phyloP scores from a whole-genome alignment of 1,284 basidiomycete species.

The Sutorius eximius region DNA sequence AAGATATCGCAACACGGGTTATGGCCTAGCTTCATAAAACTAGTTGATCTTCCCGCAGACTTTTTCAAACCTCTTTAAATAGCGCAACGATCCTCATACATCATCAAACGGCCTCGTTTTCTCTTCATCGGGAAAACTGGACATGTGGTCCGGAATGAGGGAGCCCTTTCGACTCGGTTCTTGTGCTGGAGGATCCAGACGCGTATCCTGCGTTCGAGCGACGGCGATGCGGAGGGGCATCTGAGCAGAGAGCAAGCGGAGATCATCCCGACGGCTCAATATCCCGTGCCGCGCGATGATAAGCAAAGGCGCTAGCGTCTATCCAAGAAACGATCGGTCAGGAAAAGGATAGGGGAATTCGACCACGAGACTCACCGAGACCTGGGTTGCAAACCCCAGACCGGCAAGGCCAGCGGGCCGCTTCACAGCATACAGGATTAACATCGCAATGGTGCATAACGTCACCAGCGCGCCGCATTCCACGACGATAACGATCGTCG shows the following conservation, averaged over 20 bases:
- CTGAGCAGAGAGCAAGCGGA: background rate
- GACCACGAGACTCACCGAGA: slow-evolving; percentile 10
- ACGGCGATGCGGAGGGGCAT: slow-evolving; percentile 19
- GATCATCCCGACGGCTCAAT: background rate
- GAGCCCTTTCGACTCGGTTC: background rate
- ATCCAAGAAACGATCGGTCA: background rate
- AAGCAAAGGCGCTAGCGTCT: slow-evolving; percentile 25
- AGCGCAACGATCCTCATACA: background rate
- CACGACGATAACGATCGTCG: slow-evolving; percentile 18
- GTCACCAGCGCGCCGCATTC: slow-evolving; percentile 27
- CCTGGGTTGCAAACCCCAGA: slow-evolving; percentile 23
- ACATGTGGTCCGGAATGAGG: background rate
- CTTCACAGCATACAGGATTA: slow-evolving; percentile 10
- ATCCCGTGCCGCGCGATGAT: slow-evolving; percentile 26
- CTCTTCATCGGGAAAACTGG: background rate
- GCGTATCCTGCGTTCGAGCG: slow-evolving; percentile 11
- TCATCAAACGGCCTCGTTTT: slow-evolving; percentile 7
- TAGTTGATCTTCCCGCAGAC: too few species aligned
- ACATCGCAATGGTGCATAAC: slow-evolving; percentile 12
- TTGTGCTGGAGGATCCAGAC: background rate
- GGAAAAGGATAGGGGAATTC: background rate
- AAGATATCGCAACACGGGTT: background rate
- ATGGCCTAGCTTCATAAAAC: background rate
- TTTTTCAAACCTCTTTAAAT: too few species aligned
- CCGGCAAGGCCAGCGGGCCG: slow-evolving; percentile 13